phyloP scores from a whole-genome alignment of 169 alveolate genomes.

The Plasmodium ovale region DNA sequence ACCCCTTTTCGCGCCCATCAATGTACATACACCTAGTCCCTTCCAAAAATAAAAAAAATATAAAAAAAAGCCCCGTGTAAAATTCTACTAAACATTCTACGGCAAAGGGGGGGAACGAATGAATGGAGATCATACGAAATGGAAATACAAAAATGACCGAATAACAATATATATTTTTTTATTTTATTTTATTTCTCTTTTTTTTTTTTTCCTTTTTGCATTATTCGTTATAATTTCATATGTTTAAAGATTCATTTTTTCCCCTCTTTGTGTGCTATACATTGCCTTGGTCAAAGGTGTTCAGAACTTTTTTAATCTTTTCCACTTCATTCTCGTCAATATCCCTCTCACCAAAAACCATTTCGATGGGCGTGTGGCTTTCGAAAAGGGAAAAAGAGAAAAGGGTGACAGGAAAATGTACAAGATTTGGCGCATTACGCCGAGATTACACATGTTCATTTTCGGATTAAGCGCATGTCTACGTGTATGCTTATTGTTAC shows the following conservation, averaged over 20 bases:
- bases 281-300: slow-evolving; percentile 79
- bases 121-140: too few relatives aligned
- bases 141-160: neutral
- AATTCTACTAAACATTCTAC: neutral
- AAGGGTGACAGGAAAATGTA: neutral
- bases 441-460: neutral
- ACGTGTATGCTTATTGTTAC: too few relatives aligned
- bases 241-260: neutral
- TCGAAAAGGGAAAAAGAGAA: neutral
- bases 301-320: slow-evolving; percentile 67
- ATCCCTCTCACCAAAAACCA: slow-evolving; percentile 78
- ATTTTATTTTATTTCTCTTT: too few relatives aligned
- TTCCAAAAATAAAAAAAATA: slow-evolving; percentile 11
- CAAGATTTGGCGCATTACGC: neutral
- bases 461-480: too few relatives aligned
- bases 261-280: slow-evolving; percentile 1
- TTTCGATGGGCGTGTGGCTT: slow-evolving; percentile 77
- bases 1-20: slow-evolving; percentile 79
- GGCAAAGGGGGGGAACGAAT: too few relatives aligned
- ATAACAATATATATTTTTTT: neutral
- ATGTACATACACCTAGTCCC: slow-evolving; percentile 79
- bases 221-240: neutral
- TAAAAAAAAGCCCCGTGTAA: neutral
- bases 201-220: neutral
- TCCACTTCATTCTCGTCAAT: slow-evolving; percentile 77